phyloP scores from a whole-genome alignment of 305 asterid genomes.

The Rubia peregrina region DNA sequence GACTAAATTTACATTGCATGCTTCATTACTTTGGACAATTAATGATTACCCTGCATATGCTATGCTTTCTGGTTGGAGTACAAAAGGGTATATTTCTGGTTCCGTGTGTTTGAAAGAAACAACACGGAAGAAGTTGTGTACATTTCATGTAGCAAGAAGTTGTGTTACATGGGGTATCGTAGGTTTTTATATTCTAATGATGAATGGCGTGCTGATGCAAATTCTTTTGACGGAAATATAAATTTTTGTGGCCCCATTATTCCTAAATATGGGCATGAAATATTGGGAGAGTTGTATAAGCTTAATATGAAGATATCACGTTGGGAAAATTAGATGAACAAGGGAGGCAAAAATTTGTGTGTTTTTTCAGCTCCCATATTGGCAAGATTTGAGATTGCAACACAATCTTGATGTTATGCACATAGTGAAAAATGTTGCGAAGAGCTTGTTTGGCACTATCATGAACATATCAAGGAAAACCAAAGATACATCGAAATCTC shows the following conservation, averaged over 20 bases:
- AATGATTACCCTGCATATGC: constrained; percentile 5
- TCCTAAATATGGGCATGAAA: background rate
- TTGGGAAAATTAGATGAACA: background rate
- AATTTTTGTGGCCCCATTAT: background rate
- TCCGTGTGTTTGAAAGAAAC: constrained; percentile 11
- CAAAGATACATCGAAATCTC: too few species aligned
- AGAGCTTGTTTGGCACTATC: background rate
- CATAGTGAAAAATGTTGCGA: background rate
- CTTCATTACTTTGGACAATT: constrained; percentile 11
- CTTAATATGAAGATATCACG: background rate
- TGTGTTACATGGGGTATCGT: background rate
- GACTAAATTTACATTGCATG: constrained; percentile 4
- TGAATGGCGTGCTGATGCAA: background rate
- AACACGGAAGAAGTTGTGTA: too few species aligned
- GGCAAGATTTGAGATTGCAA: background rate
- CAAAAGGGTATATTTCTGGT: constrained; percentile 11
- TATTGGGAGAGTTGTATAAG: background rate
- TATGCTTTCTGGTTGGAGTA: constrained; percentile 18
- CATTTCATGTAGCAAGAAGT: too few species aligned
- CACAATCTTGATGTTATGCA: background rate
- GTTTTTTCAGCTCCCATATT: background rate
- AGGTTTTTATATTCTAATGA: background rate
- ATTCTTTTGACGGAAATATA: background rate
- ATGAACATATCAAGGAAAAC: background rate
- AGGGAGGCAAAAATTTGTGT: background rate